Evolutionary conservation across 2,329 filamentous ascomycete genomes (phyloP), one percentile per base, ranked within the genome.

Genomic region (Colletotrichum tamarilloi): DNA sequence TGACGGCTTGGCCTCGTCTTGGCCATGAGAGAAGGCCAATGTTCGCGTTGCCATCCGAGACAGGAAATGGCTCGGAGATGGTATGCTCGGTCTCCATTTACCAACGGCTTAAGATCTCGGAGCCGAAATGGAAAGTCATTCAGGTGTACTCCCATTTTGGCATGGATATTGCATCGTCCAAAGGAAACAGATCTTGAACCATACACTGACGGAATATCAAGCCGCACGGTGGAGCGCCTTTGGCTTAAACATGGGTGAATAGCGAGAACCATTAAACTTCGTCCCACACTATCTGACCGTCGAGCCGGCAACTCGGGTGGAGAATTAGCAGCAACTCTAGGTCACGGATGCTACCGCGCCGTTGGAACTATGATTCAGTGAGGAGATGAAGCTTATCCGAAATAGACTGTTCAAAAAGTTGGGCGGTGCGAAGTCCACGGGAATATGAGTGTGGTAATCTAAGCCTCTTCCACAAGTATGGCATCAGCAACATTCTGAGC

Each of bases 11-110:
- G 58, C 53, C 14, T 22, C 2, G 19, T 12, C 55, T 65, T 52
- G 12, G 35, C n/a, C 16, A 6, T 53, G 22, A 8, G 28, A 8
- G 8, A 6, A 7, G 26, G 26, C 4, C 0, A n/a, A n/a, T n/a
- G 7, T 6, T 11, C 2, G 5, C 1, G 1, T 19, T 42, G 0
- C 9, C n/a, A 1, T 11, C 0, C 26, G 3, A 16, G 12, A 12
- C 22, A 26, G 26, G 22, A 8, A 14, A 3, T 9, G 28, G 4
- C 24, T 22, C 30, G 28, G 24, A 42, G 7, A 55, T 8, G 19
- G 5, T 14, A 30, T 4, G 14, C 5, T 19, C 12, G 28, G 22
- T 46, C 42, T 46, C 42, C 42, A n/a, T n/a, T 19, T 2, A 46
- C 42, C 6, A 46, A 19, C 42, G 16, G 6, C 6, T 46, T 46